Percentiles rank a stretch among this genome's conserved stretches.
Conservation (phyloP, 441 rosid species). For the Jatropha multifida region DNA sequence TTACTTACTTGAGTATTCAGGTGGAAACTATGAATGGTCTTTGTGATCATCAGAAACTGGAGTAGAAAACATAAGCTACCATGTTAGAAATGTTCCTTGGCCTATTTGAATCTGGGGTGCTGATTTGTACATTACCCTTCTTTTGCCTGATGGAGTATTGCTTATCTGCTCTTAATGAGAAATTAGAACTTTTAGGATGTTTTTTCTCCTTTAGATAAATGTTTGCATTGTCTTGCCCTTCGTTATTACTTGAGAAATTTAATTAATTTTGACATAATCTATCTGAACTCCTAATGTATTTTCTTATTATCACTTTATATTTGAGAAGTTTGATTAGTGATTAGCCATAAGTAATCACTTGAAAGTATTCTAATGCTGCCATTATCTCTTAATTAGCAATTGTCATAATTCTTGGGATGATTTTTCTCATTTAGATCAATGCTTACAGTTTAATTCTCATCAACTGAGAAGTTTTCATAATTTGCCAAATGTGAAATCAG, state of each 20-base stretch:
- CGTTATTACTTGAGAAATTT: background rate
- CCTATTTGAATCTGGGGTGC: background rate
- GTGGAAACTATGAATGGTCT: background rate
- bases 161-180: background rate
- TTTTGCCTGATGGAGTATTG: background rate
- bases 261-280: background rate
- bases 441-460: background rate
- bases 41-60: conserved; percentile 1
- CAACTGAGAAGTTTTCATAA: conserved; percentile 4
- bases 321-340: background rate
- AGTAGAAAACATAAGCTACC: background rate
- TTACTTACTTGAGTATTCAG: background rate
- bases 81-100: background rate
- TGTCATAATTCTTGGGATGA: background rate
- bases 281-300: background rate
- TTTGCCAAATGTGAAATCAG: background rate
- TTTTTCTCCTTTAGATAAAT: background rate
- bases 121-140: background rate
- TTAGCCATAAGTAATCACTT: background rate
- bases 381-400: background rate
- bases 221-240: background rate
- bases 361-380: background rate
- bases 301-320: background rate
- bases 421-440: background rate
- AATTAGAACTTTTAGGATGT: no score